phyloP scores from a whole-genome alignment of 208 protist genomes.

The Trypanosoma melophagium region DNA sequence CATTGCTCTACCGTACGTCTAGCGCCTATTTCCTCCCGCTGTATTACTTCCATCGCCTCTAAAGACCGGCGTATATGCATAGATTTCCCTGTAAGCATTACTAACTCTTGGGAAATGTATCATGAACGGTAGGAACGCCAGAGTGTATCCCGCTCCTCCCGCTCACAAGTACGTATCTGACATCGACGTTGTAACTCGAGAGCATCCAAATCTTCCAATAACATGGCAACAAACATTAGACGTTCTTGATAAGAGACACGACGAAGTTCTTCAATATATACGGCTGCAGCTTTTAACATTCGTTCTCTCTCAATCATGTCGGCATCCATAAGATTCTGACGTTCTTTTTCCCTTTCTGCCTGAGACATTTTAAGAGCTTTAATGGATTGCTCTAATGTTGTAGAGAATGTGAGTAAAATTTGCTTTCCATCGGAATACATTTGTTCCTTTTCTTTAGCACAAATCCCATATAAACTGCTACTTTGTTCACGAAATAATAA shows the following conservation, averaged over 20 bases:
- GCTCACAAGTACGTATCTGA: slow-evolving; percentile 5
- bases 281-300: slow-evolving; percentile 11
- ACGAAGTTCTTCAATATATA: slow-evolving; percentile 7
- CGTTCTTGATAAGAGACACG: slow-evolving; percentile 15
- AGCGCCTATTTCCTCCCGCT: slow-evolving; percentile 11
- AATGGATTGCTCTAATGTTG: neutral
- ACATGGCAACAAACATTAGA: slow-evolving; percentile 11
- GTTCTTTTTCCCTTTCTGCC: slow-evolving; percentile 1
- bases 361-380: neutral
- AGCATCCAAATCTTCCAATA: slow-evolving; percentile 14
- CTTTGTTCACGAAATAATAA: neutral
- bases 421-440: neutral
- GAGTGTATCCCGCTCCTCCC: slow-evolving; percentile 3
- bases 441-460: slow-evolving; percentile 1
- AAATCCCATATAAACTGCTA: neutral
- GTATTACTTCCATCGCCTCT: slow-evolving; percentile 8
- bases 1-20: slow-evolving; percentile 13
- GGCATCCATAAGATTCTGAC: slow-evolving; percentile 13
- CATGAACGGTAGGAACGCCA: slow-evolving; percentile 18
- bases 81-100: neutral
- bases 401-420: neutral
- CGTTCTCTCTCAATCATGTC: neutral
- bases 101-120: neutral
- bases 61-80: neutral
- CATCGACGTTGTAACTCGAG: slow-evolving; percentile 11